Evolutionary conservation across 331 rosid genomes (phyloP), one percentile per base, ranked within the genome.

Genomic region (Arachis monticola): DNA sequence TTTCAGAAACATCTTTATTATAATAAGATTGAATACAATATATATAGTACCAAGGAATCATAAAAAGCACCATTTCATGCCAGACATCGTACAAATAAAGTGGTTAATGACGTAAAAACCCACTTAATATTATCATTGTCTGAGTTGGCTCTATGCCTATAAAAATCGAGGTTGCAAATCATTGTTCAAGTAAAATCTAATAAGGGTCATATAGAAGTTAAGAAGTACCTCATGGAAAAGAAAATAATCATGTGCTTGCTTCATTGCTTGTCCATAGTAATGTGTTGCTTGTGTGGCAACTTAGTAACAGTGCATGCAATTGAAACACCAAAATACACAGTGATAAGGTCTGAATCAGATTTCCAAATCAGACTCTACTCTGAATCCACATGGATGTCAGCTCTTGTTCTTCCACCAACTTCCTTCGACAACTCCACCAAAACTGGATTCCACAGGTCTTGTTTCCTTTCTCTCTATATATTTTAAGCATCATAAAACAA

Each of bases 401-500:
- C 93, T 80, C 60, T 67, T 8, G 86, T 86, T 51, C 76, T 86
- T 51, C 76, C n/a, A 61, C 88, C 82, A 69, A 72, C 86, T 60
- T 87, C 97, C 50, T 90, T 87, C n/a, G 63, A 88, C 2, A 74
- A 85, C 10, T 83, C 96, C 81, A 90, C 90, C 67, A 68, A 53
- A 71, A 73, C 7, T 42, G 98, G 95, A 70, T 92, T 92, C 75
- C 94, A 87, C 84, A 92, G 98, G 97, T 88, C 70, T 45, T 22
- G 1, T 70, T 14, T 55, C 17, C 27, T 50, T 55, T 57, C 27
- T 17, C 30, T 1, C 30, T 27, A 27, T 27, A 47, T 10, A 10
- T 11, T 65, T 74, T 10, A 4, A 1, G 55, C 57, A 52, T 69
- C 51, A 57, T 46, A 46, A 7, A 8, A 46, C 10, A 46, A 46